Base-by-base conservation (phyloP, 2,329 filamentous ascomycete species). In the Gaeumannomyces tritici region DNA sequence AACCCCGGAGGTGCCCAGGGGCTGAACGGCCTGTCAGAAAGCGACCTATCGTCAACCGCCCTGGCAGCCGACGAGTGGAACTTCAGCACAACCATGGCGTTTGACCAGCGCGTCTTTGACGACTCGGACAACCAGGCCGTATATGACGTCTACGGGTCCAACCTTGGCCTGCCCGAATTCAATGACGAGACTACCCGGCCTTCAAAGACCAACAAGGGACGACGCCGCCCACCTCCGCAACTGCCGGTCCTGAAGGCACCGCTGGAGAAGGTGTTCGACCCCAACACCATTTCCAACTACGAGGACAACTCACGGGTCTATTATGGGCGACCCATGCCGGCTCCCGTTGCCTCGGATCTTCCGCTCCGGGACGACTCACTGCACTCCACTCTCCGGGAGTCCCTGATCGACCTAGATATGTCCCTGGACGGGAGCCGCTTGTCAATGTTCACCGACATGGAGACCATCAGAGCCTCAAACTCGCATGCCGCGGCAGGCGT, bases 261-360 rank as follows among this genome's bases (percentile, higher is more conserved):
- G 0, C 72, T 88, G 4, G 85, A 88, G 66, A 87, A 86, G 65
- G 76, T 88, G 0, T 88, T 88, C 68, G 85, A 88, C 63, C 84
- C 84, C 6, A 85, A 87, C 69, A 87, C 85, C 0, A 80, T 85
- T 42, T 83, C 84, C 2, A 85, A 80, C 64, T 88, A 88, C 65
- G 80, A 85, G 28, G 85, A 88, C 64, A 87, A 88, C 65, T 85
- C 83, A 24, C 77, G 82, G 33, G 77, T 76, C 55, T 86, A 87
- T 67, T 88, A 88, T 67, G 82, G 83, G 24, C 75, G 74, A 42
- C 73, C 72, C 0, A 74, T 79, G 29, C 75, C 76, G 2, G 73
- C 75, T 0, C 74, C 75, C 4, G 72, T 64, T 68, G 29, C 64
- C 69, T 86, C 83, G 0, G 85, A 88, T 68, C 75, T 88, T 9